Base-by-base conservation (phyloP, 2,329 filamentous ascomycete species). In the Botrytis elliptica region DNA sequence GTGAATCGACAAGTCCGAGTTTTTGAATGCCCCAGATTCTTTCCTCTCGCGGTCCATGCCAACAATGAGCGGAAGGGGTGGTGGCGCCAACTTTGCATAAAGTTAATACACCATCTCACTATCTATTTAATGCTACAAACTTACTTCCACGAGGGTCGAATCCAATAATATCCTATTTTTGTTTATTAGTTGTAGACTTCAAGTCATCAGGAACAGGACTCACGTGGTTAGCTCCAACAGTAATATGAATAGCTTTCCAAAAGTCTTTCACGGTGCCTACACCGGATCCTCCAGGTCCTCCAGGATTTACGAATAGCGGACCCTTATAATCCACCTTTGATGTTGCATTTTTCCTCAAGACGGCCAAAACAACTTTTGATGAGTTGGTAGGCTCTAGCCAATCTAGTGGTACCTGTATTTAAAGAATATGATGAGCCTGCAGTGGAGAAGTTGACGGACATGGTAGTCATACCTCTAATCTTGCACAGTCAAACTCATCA, bases 251-350 rank as follows among this genome's bases (percentile, higher is more conserved):
- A 79, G 75, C n/a, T 77, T 78, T 6, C 83, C 83, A 12, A 78
- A 78, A 36, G 59, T 65, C 67, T 66, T 75, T 74, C 36, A 77
- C 67, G 42, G 71, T 74, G 42, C 66, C 76, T 18, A 76, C 77
- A 9, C 85, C 86, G 3, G 85, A 86, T 2, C 85, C 86, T 16
- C 86, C 86, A 10, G 86, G 86, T 0, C 86, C 85, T 40, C 77
- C 64, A 40, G 76, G 76, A 63, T 77, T 78, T 10, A 77, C 74
- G 49, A 78, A 77, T 0, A 78, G 68, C 9, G 76, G 74, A 4
- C 77, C 77, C 36, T 69, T 75, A 36, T 79, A 79, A 59, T 78
- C 67, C 3, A 36, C 55, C 6, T 65, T 49, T 1, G 76, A 74
- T 22, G 74, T 78, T 14, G 78, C 78, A 70, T 74, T 74, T 40